Conservation (phyloP, 2,329 filamentous ascomycete genomes). For the Ploettnerulaceae sp. region DNA sequence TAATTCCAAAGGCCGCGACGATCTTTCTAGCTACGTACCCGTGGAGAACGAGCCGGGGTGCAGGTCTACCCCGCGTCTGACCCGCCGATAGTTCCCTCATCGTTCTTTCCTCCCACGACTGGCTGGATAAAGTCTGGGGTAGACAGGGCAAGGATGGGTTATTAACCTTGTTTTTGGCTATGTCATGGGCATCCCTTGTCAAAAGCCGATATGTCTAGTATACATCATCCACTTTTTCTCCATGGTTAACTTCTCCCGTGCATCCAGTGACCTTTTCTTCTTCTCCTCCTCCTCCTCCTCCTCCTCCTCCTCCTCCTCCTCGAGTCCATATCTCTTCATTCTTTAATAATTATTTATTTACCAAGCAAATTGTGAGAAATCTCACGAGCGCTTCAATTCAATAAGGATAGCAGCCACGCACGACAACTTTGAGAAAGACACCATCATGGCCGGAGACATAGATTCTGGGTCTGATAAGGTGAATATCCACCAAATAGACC, state of each 20-base stretch:
- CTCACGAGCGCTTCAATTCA: too few species aligned
- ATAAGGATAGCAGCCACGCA: slow-evolving; percentile 13
- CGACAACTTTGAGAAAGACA: slow-evolving; percentile 18
- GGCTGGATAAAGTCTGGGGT: slow-evolving; percentile 14
- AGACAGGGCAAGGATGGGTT: too few species aligned
- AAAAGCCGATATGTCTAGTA: slow-evolving; percentile 1
- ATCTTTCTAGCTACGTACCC: too few species aligned
- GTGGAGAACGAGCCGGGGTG: neutral
- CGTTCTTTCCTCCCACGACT: neutral
- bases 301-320: neutral
- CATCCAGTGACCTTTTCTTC: neutral
- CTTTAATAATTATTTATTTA: neutral
- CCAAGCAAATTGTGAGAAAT: too few species aligned
- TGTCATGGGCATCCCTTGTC: slow-evolving; percentile 9
- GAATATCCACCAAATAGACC: slow-evolving; percentile 19
- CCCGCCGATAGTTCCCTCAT: neutral
- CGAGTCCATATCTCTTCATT: neutral
- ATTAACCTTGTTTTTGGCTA: too few species aligned
- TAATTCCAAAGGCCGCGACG: slow-evolving; percentile 2
- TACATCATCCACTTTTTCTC: neutral
- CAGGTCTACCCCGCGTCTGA: slow-evolving; percentile 6
- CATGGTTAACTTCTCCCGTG: neutral
- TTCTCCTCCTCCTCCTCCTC: neutral
- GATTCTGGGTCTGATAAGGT: slow-evolving; percentile 23
- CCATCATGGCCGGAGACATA: slow-evolving; percentile 11